These are phyloP conservation scores for Apophysomyces sp. DNA, from an alignment of 371 early-diverging fungal genomes.

Conservation along the genomic window DNA sequence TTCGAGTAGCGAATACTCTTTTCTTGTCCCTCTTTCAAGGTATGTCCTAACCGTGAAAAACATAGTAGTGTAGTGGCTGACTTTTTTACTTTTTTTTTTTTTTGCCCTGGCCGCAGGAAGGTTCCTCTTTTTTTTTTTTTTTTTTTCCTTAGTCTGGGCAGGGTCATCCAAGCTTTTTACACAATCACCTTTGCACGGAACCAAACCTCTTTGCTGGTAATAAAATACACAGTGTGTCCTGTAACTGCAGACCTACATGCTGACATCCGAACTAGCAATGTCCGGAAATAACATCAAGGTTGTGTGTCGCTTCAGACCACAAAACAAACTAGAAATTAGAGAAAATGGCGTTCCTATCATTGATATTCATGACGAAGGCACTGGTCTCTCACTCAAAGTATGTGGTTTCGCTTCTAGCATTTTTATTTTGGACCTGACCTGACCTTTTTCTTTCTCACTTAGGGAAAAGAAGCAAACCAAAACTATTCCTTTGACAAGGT, in stretches of 20 bases:
- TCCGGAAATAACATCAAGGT: constrained; percentile 91
- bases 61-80: not conserved
- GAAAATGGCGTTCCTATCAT: constrained; percentile 90
- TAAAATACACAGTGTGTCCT: no score
- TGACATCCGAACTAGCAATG: constrained; percentile 19
- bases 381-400: constrained; percentile 73
- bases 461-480: constrained; percentile 85
- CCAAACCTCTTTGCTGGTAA: not conserved
- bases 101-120: not conserved
- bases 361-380: constrained; percentile 79
- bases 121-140: not conserved
- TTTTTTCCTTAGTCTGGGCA: not conserved
- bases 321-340: constrained; percentile 86
- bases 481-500: constrained; percentile 88
- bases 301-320: constrained; percentile 96
- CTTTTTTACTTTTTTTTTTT: not conserved
- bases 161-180: constrained; percentile 3
- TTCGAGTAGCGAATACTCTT: not conserved
- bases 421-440: not conserved
- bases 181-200: not conserved
- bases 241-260: not conserved
- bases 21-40: not conserved
- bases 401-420: not conserved
- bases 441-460: constrained; percentile 4
- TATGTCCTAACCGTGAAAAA: not conserved